A percentile compares a stretch with the other conserved stretches of the same genome.
These are phyloP conservation scores for Leavenworthia alabamica DNA, from an alignment of 345 rosid species.

Conservation along the genomic window DNA sequence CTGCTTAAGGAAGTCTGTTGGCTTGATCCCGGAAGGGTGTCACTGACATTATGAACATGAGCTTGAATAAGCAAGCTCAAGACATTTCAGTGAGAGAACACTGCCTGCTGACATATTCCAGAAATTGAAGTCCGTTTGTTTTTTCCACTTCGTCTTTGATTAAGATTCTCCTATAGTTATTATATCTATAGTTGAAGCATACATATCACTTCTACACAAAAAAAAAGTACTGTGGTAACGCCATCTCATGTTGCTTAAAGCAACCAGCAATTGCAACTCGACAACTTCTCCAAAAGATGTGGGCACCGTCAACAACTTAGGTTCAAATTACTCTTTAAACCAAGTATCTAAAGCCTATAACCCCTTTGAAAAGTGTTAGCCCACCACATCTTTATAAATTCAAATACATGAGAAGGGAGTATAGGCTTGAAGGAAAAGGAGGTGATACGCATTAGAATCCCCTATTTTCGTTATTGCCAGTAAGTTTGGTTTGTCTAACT, in stretches of 20 bases:
- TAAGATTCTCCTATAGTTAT: slow-evolving; percentile 1
- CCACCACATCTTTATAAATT: background rate
- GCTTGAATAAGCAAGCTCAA: background rate
- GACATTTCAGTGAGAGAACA: background rate
- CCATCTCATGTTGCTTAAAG: background rate
- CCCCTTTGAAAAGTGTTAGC: slow-evolving; percentile 17
- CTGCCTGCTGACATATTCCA: background rate
- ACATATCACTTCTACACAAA: background rate
- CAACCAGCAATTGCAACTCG: slow-evolving; percentile 3
- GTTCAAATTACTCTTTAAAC: slow-evolving; percentile 8
- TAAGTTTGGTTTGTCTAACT: no score
- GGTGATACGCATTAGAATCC: background rate
- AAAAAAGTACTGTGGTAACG: background rate
- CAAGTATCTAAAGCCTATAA: slow-evolving; percentile 1
- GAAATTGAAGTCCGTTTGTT: background rate
- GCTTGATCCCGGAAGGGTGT: slow-evolving; percentile 43
- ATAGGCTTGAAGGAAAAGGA: slow-evolving; percentile 5
- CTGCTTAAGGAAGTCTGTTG: slow-evolving; percentile 32
- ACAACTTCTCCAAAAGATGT: background rate
- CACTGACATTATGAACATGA: background rate
- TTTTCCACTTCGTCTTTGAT: background rate
- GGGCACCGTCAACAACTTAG: background rate
- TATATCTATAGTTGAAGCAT: background rate
- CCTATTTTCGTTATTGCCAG: no score
- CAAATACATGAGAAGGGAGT: background rate